These are phyloP conservation scores for Picea sitchensis DNA, from an alignment of 75 land plant genomes.

Conservation along the genomic window DNA sequence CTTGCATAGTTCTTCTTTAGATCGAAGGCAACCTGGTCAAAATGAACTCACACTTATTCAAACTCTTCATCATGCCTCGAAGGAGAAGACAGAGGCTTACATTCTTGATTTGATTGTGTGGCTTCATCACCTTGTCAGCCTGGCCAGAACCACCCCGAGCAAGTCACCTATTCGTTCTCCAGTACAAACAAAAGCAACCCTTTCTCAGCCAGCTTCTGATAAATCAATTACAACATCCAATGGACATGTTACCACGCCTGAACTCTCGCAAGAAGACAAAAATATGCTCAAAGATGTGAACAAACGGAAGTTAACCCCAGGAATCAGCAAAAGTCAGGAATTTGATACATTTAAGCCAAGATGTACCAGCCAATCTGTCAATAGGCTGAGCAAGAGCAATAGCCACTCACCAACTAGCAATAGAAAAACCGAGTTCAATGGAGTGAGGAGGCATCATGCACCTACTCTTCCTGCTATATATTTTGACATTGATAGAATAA, in stretches of 20 bases:
- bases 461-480: slow-evolving; percentile 41
- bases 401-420: slow-evolving; percentile 60
- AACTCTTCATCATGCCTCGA: slow-evolving; percentile 87
- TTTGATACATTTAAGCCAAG: slow-evolving; percentile 42
- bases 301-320: slow-evolving; percentile 48
- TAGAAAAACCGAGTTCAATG: slow-evolving; percentile 25
- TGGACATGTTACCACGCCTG: slow-evolving; percentile 4
- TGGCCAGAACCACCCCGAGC: slow-evolving; percentile 54
- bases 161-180: slow-evolving; percentile 74
- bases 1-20: slow-evolving; percentile 48
- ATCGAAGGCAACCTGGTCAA: slow-evolving; percentile 61
- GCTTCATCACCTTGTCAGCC: slow-evolving; percentile 80
- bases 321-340: slow-evolving; percentile 75
- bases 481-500: slow-evolving; percentile 59
- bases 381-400: slow-evolving; percentile 62
- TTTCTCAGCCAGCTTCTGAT: slow-evolving; percentile 9
- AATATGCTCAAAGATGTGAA: slow-evolving; percentile 64
- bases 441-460: slow-evolving; percentile 28
- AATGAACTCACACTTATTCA: slow-evolving; percentile 54
- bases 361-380: slow-evolving; percentile 21
- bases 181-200: slow-evolving; percentile 20
- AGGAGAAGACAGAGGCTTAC: slow-evolving; percentile 67
- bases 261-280: slow-evolving; percentile 67
- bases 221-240: slow-evolving; percentile 9
- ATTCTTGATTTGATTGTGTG: slow-evolving; percentile 74